Evolutionary conservation across 2,329 filamentous ascomycete species (phyloP), one percentile per base, ranked within the genome.

Genomic region (Basipetospora chlamydospora): DNA sequence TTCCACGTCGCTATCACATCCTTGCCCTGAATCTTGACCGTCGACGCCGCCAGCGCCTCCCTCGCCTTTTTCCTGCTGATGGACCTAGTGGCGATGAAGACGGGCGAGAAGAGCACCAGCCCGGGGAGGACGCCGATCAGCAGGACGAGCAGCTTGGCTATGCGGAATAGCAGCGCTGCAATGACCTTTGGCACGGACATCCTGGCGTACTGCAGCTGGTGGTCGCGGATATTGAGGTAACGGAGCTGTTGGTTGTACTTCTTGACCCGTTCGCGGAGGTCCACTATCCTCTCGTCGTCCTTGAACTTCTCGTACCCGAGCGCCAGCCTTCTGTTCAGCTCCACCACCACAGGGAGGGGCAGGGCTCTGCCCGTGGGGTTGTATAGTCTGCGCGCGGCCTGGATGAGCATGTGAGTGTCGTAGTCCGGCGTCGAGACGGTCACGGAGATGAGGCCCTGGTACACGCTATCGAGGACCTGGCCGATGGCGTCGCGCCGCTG

Each of bases 1-100:
- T 94, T 94, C 86, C 86, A 94, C 0, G 86, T 93, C 0, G 85
- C 84, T 67, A 93, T 86, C 37, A 94, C 86, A 54, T 94, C 86
- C 41, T 78, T 74, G 16, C 82, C 86, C 52, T 86, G 78, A 39
- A 94, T 74, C 59, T 94, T 94, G 54, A 94, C 86, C 1, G 80
- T 80, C 5, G 83, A 92, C 11, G 79, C 84, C 12, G 84, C 85
- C 40, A 93, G 65, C 3, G 86, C 86, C 56, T 86, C 80, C 49
- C 75, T 77, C 8, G 85, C 84, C 59, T 93, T 93, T 48, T 76
- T 74, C 39, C 73, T 72, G 39, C 82, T 90, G 51, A 92, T 88
- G 39, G 79, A 60, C 55, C 88, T 92, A 28, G 84, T 81, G 8
- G 78, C 78, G 28, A 87, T 75, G 54, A 94, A 93, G 35, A 94